phyloP scores from a whole-genome alignment of 257 asterid genomes.

The Scutellaria barbata region DNA sequence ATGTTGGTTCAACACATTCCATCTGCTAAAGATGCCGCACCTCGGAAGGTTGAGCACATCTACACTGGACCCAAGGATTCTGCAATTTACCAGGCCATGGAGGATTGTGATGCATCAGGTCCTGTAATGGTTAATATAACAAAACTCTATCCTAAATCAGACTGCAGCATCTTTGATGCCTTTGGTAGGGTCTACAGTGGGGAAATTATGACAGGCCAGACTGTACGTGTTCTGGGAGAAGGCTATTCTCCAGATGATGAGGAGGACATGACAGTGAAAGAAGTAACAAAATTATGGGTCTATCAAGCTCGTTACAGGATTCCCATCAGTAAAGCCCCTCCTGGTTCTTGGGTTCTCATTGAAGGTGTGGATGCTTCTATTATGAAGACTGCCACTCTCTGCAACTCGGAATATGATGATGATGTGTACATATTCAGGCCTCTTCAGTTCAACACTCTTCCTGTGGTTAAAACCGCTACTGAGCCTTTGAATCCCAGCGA shows the following conservation, averaged over 20 bases:
- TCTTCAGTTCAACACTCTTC: constrained; percentile 92
- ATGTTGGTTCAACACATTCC: constrained; percentile 97
- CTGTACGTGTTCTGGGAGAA: constrained; percentile 92
- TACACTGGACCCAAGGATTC: constrained; percentile 91
- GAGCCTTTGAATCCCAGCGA: constrained; percentile 98
- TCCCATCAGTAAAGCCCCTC: constrained; percentile 93
- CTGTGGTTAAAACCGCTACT: constrained; percentile 98
- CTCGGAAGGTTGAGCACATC: constrained; percentile 81
- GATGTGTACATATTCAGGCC: constrained; percentile 91
- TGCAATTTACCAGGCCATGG: constrained; percentile 76
- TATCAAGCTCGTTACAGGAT: constrained; percentile 98
- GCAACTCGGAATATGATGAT: constrained; percentile 78
- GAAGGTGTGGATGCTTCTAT: constrained; percentile 99
- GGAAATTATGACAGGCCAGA: constrained; percentile 87
- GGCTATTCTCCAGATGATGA: constrained; percentile 99
- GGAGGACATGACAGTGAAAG: constrained; percentile 97
- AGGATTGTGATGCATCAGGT: constrained; percentile 79
- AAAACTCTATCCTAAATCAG: constrained; percentile 91
- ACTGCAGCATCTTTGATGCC: constrained; percentile 95
- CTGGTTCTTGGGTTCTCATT: constrained; percentile 98
- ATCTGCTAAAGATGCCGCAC: constrained; percentile 90
- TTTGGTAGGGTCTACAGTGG: constrained; percentile 98
- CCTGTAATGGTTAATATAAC: constrained; percentile 94
- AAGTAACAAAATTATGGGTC: constrained; percentile 93
- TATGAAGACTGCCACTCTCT: constrained; percentile 96